Percentiles rank a stretch among this genome's conserved stretches.
phyloP scores from a whole-genome alignment of 2,329 filamentous ascomycete species.

The Cordyceps militaris region DNA sequence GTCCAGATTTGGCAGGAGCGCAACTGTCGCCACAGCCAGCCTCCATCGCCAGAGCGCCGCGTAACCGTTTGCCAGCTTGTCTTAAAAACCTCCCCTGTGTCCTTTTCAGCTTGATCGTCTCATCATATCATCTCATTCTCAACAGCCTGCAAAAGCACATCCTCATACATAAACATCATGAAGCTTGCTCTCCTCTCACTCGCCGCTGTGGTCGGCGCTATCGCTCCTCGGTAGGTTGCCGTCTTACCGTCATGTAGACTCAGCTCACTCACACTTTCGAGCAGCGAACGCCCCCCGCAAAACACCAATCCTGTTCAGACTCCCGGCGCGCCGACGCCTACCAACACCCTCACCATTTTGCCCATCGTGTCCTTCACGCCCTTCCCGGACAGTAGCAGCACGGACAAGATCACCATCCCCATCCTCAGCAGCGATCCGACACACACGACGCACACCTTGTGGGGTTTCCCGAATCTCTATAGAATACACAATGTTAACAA shows the following conservation, averaged over 20 bases:
- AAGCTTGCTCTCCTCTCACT: constrained; percentile 8
- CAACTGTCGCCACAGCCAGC: not conserved
- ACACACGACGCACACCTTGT: not conserved
- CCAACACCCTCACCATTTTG: not conserved
- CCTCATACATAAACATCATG: not conserved
- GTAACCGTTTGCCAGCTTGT: constrained; percentile 3
- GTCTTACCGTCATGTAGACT: not conserved
- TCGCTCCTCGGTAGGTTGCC: constrained; percentile 5
- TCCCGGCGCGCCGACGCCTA: not conserved
- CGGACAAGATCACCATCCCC: constrained; percentile 1
- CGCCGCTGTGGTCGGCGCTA: constrained; percentile 1
- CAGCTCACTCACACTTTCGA: not conserved
- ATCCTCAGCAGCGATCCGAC: not conserved
- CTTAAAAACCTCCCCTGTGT: not conserved
- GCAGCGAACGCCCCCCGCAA: not conserved
- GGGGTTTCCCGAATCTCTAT: not conserved
- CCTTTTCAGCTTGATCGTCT: not conserved
- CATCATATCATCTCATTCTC: not conserved
- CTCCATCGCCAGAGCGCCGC: constrained; percentile 6
- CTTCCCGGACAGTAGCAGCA: not conserved
- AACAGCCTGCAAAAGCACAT: not conserved
- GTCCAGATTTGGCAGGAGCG: constrained; percentile 8
- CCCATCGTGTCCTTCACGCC: not conserved
- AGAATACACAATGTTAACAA: not conserved
- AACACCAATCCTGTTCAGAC: constrained; percentile 4